Base-by-base conservation (phyloP, 73 alveolate species). In the Loxodes magnus region DNA sequence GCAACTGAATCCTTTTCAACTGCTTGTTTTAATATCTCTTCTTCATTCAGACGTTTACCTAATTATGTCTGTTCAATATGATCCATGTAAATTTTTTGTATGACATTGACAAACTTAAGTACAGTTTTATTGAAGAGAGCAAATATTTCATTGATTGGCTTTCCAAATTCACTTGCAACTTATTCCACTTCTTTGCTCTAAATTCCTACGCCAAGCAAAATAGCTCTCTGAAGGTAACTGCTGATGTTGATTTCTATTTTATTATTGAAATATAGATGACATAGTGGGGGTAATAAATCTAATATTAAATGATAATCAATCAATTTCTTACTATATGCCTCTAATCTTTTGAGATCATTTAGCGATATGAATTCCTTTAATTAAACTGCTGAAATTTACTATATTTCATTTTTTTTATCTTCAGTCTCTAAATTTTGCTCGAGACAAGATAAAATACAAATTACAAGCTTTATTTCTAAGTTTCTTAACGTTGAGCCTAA, bases 281-380 rank as follows among this genome's bases (percentile, higher is more conserved):
- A 84, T 26, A 92, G 41, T 30, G 76, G 60, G 27, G 99, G 99
- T 26, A 92, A 77, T 7, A 92, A 67, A 73, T 92, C 99, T 55
- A 92, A 61, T n/a, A 92, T 85, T 63, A 88, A 73, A 54, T 86
- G 91, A 72, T 76, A 92, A 67, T 92, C 96, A 4, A 90, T 79
- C 82, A 92, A 49, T 63, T 87, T 92, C 67, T 84, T 88, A 23
- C 96, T 77, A 71, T 88, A 92, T 50, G 89, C 68, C 67, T 92
- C 99, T 14, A 92, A 61, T 51, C 99, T 51, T 61, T 87, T 79
- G 46, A 85, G 71, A 56, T 93, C 99, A 50, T 70, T 85, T 25
- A 77, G 44, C 15, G 88, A 55, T n/a, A 93, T 59, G 51, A 64
- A 74, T 36, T 61, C 34, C 56, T 62, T 77, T 3, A 88, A 51